Evolutionary conservation across 768 basidiomycete genomes (phyloP).

Genomic region (Pleurotus cornucopiae): DNA sequence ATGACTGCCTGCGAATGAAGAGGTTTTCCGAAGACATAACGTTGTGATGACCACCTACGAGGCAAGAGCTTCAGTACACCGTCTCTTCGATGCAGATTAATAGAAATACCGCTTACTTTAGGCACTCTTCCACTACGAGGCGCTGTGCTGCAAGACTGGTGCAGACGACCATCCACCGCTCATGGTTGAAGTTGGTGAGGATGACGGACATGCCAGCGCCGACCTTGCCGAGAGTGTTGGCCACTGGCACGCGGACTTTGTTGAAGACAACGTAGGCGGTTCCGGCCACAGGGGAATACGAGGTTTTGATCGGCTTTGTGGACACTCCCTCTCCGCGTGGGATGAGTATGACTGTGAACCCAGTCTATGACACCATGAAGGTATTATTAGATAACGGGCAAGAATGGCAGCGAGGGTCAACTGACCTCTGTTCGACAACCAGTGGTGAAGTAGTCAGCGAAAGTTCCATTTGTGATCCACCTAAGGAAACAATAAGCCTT

Average conservation of each 20-base stretch:
- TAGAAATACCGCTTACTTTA: slow-evolving; percentile 50
- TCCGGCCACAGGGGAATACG: slow-evolving; percentile 89
- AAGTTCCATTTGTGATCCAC: slow-evolving; percentile 88
- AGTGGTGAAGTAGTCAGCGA: slow-evolving; percentile 83
- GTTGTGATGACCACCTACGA: slow-evolving; percentile 80
- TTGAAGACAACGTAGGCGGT: slow-evolving; percentile 85
- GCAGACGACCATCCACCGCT: slow-evolving; percentile 82
- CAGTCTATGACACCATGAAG: slow-evolving; percentile 37
- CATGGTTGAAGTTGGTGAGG: slow-evolving; percentile 85
- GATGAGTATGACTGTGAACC: slow-evolving; percentile 74
- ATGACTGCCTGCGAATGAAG: slow-evolving; percentile 82
- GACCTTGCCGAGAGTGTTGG: slow-evolving; percentile 83
- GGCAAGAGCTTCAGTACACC: background rate
- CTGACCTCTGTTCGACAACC: slow-evolving; percentile 66
- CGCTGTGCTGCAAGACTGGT: slow-evolving; percentile 74
- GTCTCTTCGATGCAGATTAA: slow-evolving; percentile 6
- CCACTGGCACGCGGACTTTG: slow-evolving; percentile 75
- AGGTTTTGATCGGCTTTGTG: slow-evolving; percentile 88
- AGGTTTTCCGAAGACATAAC: slow-evolving; percentile 88
- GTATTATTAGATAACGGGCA: background rate
- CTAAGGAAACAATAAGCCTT: slow-evolving; percentile 26
- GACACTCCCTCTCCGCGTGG: slow-evolving; percentile 68
- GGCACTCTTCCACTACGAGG: slow-evolving; percentile 81
- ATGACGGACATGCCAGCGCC: slow-evolving; percentile 83
- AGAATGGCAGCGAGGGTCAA: background rate